These are phyloP conservation scores for Sordariomycetes sp. DNA, from an alignment of 2,329 filamentous ascomycete genomes.

Conservation along the genomic window DNA sequence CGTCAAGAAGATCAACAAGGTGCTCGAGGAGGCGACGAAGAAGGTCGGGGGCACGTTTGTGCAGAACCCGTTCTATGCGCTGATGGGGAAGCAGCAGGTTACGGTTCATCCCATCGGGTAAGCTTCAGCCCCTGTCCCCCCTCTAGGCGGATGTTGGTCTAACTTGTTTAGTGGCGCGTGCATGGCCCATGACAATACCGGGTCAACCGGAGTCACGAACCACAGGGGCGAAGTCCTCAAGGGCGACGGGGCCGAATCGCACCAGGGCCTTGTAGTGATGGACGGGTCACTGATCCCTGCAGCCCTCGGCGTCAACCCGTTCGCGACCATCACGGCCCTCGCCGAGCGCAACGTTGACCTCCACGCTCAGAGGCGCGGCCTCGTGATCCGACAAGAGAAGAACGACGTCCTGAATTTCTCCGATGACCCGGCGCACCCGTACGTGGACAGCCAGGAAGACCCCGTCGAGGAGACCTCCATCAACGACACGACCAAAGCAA, in stretches of 20 bases:
- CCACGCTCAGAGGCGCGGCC: slow-evolving; percentile 24
- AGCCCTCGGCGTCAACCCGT: slow-evolving; percentile 51
- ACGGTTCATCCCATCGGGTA: slow-evolving; percentile 55
- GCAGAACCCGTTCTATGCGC: slow-evolving; percentile 42
- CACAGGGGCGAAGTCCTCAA: slow-evolving; percentile 47
- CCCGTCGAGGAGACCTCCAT: slow-evolving; percentile 23
- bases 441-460: slow-evolving; percentile 10
- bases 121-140: slow-evolving; percentile 10
- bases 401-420: slow-evolving; percentile 41
- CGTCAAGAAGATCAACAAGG: slow-evolving; percentile 34
- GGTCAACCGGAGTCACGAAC: slow-evolving; percentile 43
- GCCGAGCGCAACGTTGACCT: slow-evolving; percentile 48
- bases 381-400: slow-evolving; percentile 29
- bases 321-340: slow-evolving; percentile 56
- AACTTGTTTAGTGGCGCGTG: slow-evolving; percentile 37
- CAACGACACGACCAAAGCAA: slow-evolving; percentile 17
- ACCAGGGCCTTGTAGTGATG: slow-evolving; percentile 45
- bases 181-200: slow-evolving; percentile 46
- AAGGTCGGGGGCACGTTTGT: slow-evolving; percentile 47
- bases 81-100: slow-evolving; percentile 41
- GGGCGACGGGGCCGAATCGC: slow-evolving; percentile 32
- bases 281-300: slow-evolving; percentile 50
- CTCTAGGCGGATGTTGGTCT: background rate
- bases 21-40: slow-evolving; percentile 39
- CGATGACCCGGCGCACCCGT: slow-evolving; percentile 28